phyloP scores from a whole-genome alignment of 1,284 basidiomycete genomes.

The Singerocomus inundabilis region DNA sequence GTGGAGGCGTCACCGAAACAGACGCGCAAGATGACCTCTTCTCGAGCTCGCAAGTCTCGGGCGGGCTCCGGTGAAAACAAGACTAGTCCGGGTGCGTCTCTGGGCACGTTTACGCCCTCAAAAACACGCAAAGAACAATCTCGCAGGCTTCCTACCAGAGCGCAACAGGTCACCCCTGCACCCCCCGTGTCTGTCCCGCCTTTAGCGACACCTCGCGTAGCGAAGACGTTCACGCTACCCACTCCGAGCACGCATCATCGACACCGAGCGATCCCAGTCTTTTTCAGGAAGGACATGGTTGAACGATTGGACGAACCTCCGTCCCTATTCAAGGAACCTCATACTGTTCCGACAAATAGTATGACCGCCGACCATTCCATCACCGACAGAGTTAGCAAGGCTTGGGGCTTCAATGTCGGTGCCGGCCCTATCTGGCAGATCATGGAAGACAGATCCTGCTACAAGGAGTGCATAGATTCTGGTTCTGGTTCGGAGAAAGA shows the following conservation, averaged over 20 bases:
- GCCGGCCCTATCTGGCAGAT: conserved; percentile 72
- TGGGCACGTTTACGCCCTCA: background rate
- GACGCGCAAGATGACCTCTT: conserved; percentile 1
- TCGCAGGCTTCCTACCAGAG: conserved; percentile 25
- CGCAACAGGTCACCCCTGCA: conserved; percentile 19
- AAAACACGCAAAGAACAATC: conserved; percentile 20
- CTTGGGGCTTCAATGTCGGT: conserved; percentile 70
- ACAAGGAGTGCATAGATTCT: conserved; percentile 53
- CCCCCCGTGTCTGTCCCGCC: conserved; percentile 20
- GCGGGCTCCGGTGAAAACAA: too few relatives aligned
- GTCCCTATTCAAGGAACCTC: conserved; percentile 31
- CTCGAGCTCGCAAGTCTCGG: background rate
- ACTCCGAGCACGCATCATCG: conserved; percentile 63
- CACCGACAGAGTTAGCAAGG: conserved; percentile 47
- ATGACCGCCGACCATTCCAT: conserved; percentile 34
- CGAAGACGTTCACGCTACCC: conserved; percentile 53
- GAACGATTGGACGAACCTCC: conserved; percentile 55
- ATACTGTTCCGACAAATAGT: conserved; percentile 34
- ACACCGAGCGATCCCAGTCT: conserved; percentile 62
- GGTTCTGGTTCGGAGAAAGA: conserved; percentile 41
- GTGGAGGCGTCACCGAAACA: conserved; percentile 11
- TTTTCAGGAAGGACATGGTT: conserved; percentile 46
- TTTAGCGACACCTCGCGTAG: conserved; percentile 37
- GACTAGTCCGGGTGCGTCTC: background rate
- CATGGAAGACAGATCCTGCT: conserved; percentile 73